Conservation (phyloP, 441 rosid genomes). For the Aleurites moluccanus region DNA sequence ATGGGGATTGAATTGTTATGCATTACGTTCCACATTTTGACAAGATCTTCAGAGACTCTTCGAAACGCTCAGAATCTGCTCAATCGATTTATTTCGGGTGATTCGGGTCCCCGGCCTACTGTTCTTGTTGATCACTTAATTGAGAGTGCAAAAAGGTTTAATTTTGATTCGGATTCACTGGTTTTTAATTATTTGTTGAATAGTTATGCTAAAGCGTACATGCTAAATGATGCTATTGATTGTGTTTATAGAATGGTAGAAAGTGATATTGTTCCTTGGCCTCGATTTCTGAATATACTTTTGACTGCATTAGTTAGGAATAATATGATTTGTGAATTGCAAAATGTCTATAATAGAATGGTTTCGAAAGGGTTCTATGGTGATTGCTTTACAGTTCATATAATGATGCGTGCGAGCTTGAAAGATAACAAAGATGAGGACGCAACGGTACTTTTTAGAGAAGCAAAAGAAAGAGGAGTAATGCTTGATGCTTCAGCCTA, state of each 20-base stretch:
- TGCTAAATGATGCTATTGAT: slow-evolving; percentile 39
- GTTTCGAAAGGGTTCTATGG: slow-evolving; percentile 43
- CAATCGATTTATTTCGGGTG: slow-evolving; percentile 33
- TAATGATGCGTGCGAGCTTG: slow-evolving; percentile 54
- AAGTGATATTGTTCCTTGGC: slow-evolving; percentile 34
- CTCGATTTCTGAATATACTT: slow-evolving; percentile 32
- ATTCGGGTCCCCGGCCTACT: slow-evolving; percentile 36
- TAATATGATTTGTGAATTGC: slow-evolving; percentile 38
- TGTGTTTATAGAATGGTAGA: slow-evolving; percentile 48
- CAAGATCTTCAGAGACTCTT: slow-evolving; percentile 28
- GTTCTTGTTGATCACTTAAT: slow-evolving; percentile 40
- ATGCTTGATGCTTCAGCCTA: slow-evolving; percentile 46
- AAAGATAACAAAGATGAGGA: slow-evolving; percentile 48
- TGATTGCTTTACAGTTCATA: slow-evolving; percentile 39
- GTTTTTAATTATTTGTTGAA: slow-evolving; percentile 53
- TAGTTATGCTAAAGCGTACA: slow-evolving; percentile 43
- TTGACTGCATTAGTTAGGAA: slow-evolving; percentile 42
- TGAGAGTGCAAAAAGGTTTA: slow-evolving; percentile 37
- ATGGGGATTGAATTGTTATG: slow-evolving; percentile 45
- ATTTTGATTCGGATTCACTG: slow-evolving; percentile 33
- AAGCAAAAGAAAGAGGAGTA: slow-evolving; percentile 50
- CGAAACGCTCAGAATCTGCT: slow-evolving; percentile 39
- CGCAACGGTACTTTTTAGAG: slow-evolving; percentile 40
- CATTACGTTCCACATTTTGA: slow-evolving; percentile 56
- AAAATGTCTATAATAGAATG: slow-evolving; percentile 47